Evolutionary conservation across 768 basidiomycete genomes (phyloP).

Genomic region (Hygrophorus pudorinus): DNA sequence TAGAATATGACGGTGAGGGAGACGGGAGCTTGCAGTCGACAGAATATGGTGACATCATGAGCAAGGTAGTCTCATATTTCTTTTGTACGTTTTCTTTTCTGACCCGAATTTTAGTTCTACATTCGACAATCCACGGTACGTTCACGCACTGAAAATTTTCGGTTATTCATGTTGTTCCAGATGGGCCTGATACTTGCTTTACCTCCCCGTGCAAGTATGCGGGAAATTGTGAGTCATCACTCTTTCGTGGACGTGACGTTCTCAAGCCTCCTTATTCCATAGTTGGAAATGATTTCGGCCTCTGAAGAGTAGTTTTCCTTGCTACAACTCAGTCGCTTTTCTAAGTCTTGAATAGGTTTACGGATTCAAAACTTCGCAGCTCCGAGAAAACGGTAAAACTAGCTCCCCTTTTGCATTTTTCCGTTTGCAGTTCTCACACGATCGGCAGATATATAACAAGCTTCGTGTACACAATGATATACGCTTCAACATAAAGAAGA

Average conservation of each 20-base stretch:
- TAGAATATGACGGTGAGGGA: conserved; percentile 35
- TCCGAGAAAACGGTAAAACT: conserved; percentile 64
- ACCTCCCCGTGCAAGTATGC: conserved; percentile 40
- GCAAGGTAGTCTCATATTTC: conserved; percentile 42
- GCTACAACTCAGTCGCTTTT: conserved; percentile 2
- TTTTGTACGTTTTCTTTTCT: neutral
- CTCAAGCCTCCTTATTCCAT: conserved; percentile 2
- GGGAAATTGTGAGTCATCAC: conserved; percentile 53
- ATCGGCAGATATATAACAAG: conserved; percentile 45
- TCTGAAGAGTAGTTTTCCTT: conserved; percentile 51
- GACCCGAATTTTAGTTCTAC: conserved; percentile 44
- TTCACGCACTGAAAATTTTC: neutral
- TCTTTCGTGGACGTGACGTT: neutral
- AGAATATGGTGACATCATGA: conserved; percentile 80
- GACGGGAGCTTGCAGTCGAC: conserved; percentile 44
- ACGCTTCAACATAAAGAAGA: conserved; percentile 62
- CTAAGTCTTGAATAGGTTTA: conserved; percentile 34
- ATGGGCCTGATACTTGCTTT: conserved; percentile 61
- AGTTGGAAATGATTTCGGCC: conserved; percentile 57
- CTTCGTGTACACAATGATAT: conserved; percentile 68
- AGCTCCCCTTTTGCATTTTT: neutral
- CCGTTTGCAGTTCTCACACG: neutral
- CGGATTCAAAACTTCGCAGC: conserved; percentile 55
- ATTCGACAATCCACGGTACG: conserved; percentile 59
- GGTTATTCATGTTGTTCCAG: conserved; percentile 21